Evolutionary conservation across 352 stramenopile genomes (phyloP).

Genomic region (Phytophthora multivora): DNA sequence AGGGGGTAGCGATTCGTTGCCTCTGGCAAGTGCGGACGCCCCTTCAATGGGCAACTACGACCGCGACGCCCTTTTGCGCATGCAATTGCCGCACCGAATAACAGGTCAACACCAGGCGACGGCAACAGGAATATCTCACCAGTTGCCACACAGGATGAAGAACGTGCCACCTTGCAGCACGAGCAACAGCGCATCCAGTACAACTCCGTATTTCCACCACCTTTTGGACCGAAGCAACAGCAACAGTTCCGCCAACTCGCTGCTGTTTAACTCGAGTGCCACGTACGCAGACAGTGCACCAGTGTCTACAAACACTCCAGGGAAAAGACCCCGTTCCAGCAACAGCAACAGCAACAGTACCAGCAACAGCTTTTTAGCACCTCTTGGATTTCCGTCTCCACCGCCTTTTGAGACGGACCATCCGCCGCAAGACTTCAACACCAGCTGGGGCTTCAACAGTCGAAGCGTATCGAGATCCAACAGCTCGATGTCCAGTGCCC

Average conservation of each 20-base stretch:
- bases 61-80: conserved; percentile 51
- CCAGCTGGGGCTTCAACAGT: conserved; percentile 38
- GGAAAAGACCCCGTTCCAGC: conserved; percentile 30
- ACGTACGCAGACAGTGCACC: conserved; percentile 12
- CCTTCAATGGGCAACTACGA: conserved; percentile 65
- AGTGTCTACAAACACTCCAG: conserved; percentile 1
- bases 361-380: conserved; percentile 28
- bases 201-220: conserved; percentile 34
- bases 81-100: conserved; percentile 43
- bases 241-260: conserved; percentile 28
- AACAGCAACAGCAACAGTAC: conserved; percentile 24
- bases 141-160: conserved; percentile 33
- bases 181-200: conserved; percentile 6
- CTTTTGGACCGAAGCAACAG: conserved; percentile 34
- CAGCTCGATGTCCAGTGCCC: conserved; percentile 15
- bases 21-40: conserved; percentile 6
- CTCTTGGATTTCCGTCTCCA: conserved; percentile 33
- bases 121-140: conserved; percentile 25
- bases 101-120: conserved; percentile 19
- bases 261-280: conserved; percentile 19
- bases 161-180: background rate
- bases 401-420: conserved; percentile 49
- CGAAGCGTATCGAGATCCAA: conserved; percentile 9
- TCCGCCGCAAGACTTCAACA: conserved; percentile 51
- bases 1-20: conserved; percentile 10